Base-by-base conservation (phyloP, 768 basidiomycete species). In the Cystoderma amianthinum region DNA sequence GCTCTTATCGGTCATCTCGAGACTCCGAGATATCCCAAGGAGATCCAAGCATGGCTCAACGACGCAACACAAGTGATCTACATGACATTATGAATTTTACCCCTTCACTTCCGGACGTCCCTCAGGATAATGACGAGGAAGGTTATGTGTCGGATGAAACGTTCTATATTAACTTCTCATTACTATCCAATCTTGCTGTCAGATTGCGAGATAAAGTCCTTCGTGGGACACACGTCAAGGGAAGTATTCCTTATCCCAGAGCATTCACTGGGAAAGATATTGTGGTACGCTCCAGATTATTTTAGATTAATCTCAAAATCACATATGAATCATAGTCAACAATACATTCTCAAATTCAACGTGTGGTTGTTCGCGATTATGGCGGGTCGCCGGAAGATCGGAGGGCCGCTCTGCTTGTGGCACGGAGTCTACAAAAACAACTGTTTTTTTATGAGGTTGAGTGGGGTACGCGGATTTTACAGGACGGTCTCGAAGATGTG, bases 381-480 rank as follows among this genome's bases (percentile, higher is more conserved):
- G 76, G 76, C 5, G 72, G 78, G 25, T 71, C 77, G 3, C 74
- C 76, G 1, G 76, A 73, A 42, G 91, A 94, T 51, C 76, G 94
- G 5, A 73, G 85, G 12, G 81, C 83, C 9, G 91, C 94, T 12
- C 67, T 96, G 9, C 79, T 84, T 49, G 82, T 96, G 15, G 94
- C 92, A 0, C 80, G 92, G 18, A 88, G 88, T 45, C 68, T 98
- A 19, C 93, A 97, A 54, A 82, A 78, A 43, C 87, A 91, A 59
- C 72, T 98, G 5, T 97, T 92, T 70, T 94, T 97, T 62, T 89
- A 94, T 57, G 96, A 99, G 55, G 93, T 97, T 2, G 94, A 97
- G 57, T 95, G 94, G 90, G 90, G 89, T 18, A 80, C 81, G 35
- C 77, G 83, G 15, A 71, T 83, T 2, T 64, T 97, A 39, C 80